Evolutionary conservation across 1,284 basidiomycete species (phyloP), one percentile per base, ranked within the genome.

Genomic region (Moesziomyces aphidis): DNA sequence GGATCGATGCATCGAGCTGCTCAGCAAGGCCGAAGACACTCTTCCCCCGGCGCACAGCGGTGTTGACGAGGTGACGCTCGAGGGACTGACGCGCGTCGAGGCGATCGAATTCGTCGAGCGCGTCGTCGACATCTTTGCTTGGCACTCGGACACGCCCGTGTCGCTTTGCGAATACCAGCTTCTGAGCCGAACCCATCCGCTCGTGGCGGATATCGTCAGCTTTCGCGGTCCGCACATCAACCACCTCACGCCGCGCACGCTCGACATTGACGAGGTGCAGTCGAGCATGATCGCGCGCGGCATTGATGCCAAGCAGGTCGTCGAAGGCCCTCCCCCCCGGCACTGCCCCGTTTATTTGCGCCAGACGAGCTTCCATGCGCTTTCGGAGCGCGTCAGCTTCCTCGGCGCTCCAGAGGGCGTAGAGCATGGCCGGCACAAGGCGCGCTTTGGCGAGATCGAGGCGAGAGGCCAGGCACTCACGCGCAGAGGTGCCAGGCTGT

Each of bases 371-470:
- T 87, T 87, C 76, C 85, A 85, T 46, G 86, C 86, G 9, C 76
- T 86, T 26, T 80, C 80, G 17, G 86, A 87, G 68, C 80, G 78
- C 10, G 85, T 87, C 55, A 67, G 65, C 24, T 87, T 87, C 59
- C 7, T 47, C 21, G 56, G 56, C 1, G 71, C 76, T n/a, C 52
- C 57, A 1, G 55, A 55, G 5, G 55, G 62, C 6, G 44, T 46
- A 22, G 51, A 51, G 24, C 57, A 66, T 8, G 85, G 84, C 3
- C 78, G 71, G 31, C 86, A 87, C 72, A 83, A 84, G 28, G 86
- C 86, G 3, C 81, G 86, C n/a, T 87, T 87, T 62, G 86, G 86
- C 11, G 86, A 87, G 77, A 86, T 87, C 50, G 86, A 87, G 69
- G 83, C 84, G 53, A 76, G 86, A 34, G 86, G 86, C 2, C 81